Percentiles rank a stretch among this genome's conserved stretches.
These are phyloP conservation scores for Pichia kluyveri DNA, from an alignment of 805 yeast species.

Conservation along the genomic window DNA sequence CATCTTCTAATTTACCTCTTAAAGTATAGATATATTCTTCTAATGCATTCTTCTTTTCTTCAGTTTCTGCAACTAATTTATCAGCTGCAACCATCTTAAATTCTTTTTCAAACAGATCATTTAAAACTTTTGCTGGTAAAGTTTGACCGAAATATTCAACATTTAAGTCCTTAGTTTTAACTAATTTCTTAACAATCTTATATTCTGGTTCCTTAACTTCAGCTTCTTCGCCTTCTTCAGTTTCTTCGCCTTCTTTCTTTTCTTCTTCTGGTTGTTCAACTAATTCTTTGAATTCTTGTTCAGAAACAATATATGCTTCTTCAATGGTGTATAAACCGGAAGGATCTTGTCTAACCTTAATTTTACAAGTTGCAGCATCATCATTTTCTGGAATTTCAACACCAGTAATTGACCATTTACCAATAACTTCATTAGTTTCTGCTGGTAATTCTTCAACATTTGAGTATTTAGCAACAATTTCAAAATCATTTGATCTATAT, in stretches of 20 bases:
- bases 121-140: slow-evolving; percentile 46
- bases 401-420: slow-evolving; percentile 82
- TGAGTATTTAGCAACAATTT: slow-evolving; percentile 79
- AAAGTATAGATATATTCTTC: slow-evolving; percentile 98
- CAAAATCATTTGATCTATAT: slow-evolving; percentile 85
- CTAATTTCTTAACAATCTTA: slow-evolving; percentile 85
- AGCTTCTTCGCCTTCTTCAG: slow-evolving; percentile 25
- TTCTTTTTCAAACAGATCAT: slow-evolving; percentile 71
- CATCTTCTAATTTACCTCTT: slow-evolving; percentile 93
- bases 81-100: slow-evolving; percentile 78
- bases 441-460: slow-evolving; percentile 62
- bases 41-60: slow-evolving; percentile 94
- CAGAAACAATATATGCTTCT: slow-evolving; percentile 91
- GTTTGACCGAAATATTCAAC: slow-evolving; percentile 56
- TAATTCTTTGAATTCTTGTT: slow-evolving; percentile 80
- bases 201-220: slow-evolving; percentile 73
- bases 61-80: slow-evolving; percentile 96
- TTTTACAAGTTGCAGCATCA: slow-evolving; percentile 70
- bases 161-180: slow-evolving; percentile 74
- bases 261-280: slow-evolving; percentile 51
- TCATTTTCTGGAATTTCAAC: slow-evolving; percentile 75
- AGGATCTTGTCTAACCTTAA: slow-evolving; percentile 95
- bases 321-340: slow-evolving; percentile 92
- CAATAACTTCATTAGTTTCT: slow-evolving; percentile 57
- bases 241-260: slow-evolving; percentile 22